Base-by-base conservation (phyloP, 805 yeast genomes). In the Candida coquimbonensis region DNA sequence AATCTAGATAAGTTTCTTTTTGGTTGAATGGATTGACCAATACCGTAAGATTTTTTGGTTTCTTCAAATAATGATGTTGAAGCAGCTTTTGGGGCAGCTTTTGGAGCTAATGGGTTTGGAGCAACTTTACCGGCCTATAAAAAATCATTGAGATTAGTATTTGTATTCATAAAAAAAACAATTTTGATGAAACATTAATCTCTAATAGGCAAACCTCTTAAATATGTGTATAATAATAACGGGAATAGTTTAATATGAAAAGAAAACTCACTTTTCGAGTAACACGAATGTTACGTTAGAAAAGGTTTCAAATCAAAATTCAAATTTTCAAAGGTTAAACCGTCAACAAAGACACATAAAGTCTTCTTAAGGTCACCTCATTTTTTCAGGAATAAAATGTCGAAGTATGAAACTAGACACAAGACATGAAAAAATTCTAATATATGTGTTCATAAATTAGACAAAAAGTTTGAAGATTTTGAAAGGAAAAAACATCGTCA, bases 21-120 rank as follows among this genome's bases (percentile, higher is more conserved):
- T 72, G 89, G 96, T 76, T 91, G 98, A 63, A 91, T 65, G 58
- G 83, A 76, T 79, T 93, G 98, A 66, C 99, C 99, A 65, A 93
- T 84, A 75, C 98, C 98, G 67, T 83, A 91, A 77, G 81, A 83
- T 77, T 83, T 84, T 72, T 96, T 95, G 59, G 88, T 78, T 54
- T 95, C 74, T 73, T 86, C 95, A 67, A 87, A 72, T 70, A 90
- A 77, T 13, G 34, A 32, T 17, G 37, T 35, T 7, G 36, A 33
- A 33, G 17, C 36, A 33, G 36, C 36, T 33, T n/a, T n/a, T 64
- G 96, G 96, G 81, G 86, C 80, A 62, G 70, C 58, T 74, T 54
- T 69, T 65, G 87, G 68, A 68, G 96, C 89, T 71, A 89, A 84
- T 74, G 99, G 99, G 72, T 97, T 91, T 80, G 97, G 96, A 66